Conservation (phyloP, 805 yeast species). For the Maudiozyma pseudohumilis region DNA sequence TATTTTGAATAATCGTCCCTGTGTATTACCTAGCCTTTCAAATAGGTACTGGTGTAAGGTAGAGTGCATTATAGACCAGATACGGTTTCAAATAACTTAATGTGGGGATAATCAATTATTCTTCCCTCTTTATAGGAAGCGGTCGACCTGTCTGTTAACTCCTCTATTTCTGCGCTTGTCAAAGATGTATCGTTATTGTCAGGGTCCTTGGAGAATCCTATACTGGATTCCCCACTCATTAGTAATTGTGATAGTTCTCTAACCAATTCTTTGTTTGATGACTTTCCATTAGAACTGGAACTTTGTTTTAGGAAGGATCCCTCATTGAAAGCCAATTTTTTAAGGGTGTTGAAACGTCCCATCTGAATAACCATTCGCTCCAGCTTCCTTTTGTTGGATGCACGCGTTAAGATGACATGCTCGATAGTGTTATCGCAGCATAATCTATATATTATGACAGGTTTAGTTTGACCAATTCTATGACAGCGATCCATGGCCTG, state of each 20-base stretch:
- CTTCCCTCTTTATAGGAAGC: constrained; percentile 32
- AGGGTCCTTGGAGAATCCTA: constrained; percentile 21
- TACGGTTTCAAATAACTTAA: constrained; percentile 33
- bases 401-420: constrained; percentile 67
- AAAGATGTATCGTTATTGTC: constrained; percentile 25
- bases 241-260: constrained; percentile 34
- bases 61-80: constrained; percentile 14
- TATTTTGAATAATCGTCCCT: too few species aligned
- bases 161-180: constrained; percentile 36
- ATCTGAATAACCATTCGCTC: constrained; percentile 66
- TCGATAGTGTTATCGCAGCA: constrained; percentile 74
- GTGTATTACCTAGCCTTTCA: too few species aligned
- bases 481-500: constrained; percentile 97
- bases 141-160: constrained; percentile 39
- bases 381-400: constrained; percentile 68
- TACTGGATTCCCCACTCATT: constrained; percentile 33
- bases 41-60: neutral
- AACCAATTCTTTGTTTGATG: constrained; percentile 28
- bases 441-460: constrained; percentile 73
- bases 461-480: constrained; percentile 80
- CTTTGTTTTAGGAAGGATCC: constrained; percentile 18
- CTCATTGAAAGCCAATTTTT: constrained; percentile 28
- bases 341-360: constrained; percentile 45
- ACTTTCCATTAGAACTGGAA: constrained; percentile 12
- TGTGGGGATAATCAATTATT: constrained; percentile 26